Evolutionary conservation across 202 grass and related monocot genomes (phyloP).

Genomic region (Panicum hallii): DNA sequence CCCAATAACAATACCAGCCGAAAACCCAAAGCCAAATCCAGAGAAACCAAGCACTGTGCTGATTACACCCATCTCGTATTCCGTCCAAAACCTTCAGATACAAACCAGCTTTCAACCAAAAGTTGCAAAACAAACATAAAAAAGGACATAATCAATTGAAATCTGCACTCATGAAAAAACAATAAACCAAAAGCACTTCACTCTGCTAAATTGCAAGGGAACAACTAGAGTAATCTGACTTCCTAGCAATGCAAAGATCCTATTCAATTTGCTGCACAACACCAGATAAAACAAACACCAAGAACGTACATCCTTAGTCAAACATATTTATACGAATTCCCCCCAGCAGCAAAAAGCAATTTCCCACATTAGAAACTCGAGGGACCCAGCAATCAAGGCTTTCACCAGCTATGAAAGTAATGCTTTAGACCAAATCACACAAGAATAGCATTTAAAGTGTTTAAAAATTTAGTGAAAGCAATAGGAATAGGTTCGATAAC

Average conservation of each 20-base stretch:
- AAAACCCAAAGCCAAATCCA: slow-evolving; percentile 85
- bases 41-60: slow-evolving; percentile 82
- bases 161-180: slow-evolving; percentile 17
- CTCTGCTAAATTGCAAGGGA: slow-evolving; percentile 2
- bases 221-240: slow-evolving; percentile 22
- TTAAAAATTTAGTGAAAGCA: slow-evolving; percentile 17
- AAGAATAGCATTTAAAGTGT: slow-evolving; percentile 6
- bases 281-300: background rate
- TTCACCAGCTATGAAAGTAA: slow-evolving; percentile 31
- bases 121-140: slow-evolving; percentile 30
- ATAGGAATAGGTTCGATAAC: slow-evolving; percentile 27
- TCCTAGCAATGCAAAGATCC: slow-evolving; percentile 22
- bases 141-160: slow-evolving; percentile 25
- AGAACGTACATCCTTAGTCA: background rate
- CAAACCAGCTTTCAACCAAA: slow-evolving; percentile 18
- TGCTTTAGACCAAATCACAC: background rate
- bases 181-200: slow-evolving; percentile 2
- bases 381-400: slow-evolving; percentile 5
- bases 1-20: slow-evolving; percentile 75
- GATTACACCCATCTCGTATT: slow-evolving; percentile 66
- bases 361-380: slow-evolving; percentile 44
- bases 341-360: slow-evolving; percentile 15
- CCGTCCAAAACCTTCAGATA: slow-evolving; percentile 42
- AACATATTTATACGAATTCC: slow-evolving; percentile 15
- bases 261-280: slow-evolving; percentile 1